Percentiles rank a stretch among this genome's conserved stretches.
Evolutionary conservation across 148 eudicot species (phyloP).

Genomic region (Persicaria tinctoria): DNA sequence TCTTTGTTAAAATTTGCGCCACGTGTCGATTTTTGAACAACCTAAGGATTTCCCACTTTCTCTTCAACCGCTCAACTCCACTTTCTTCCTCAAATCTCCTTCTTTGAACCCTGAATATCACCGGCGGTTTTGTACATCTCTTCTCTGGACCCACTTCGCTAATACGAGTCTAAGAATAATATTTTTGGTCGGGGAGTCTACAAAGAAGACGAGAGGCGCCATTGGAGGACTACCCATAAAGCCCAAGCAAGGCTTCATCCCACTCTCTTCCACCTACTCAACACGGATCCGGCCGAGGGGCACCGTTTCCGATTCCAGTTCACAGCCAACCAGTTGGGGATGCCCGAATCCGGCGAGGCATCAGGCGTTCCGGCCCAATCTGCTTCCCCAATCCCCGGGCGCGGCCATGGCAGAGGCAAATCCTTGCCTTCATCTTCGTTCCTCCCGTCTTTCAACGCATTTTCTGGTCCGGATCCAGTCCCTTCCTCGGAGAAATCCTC

Average conservation of each 20-base stretch:
- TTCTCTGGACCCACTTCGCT: background rate
- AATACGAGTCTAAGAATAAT: no score
- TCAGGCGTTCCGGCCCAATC: constrained; percentile 12
- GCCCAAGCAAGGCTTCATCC: background rate
- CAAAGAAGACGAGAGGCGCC: constrained; percentile 5
- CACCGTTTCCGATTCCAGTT: constrained; percentile 15
- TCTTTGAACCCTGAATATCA: no score
- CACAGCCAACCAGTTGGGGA: constrained; percentile 17
- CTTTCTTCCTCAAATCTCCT: no score
- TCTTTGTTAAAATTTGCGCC: no score
- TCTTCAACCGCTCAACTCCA: no score
- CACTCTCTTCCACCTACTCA: constrained; percentile 39
- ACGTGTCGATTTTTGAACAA: no score
- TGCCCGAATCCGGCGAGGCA: constrained; percentile 10
- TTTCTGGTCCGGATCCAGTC: constrained; percentile 15
- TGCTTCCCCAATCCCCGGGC: constrained; percentile 19
- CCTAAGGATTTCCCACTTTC: no score
- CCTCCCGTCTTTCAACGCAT: constrained; percentile 32
- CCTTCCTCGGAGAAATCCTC: background rate
- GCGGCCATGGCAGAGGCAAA: constrained; percentile 52
- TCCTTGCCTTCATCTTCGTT: constrained; percentile 31
- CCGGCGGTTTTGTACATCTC: no score
- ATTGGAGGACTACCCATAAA: constrained; percentile 1
- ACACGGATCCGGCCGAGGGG: constrained; percentile 50
- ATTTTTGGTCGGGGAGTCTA: no score